A percentile compares a stretch with the other conserved stretches of the same genome.
These are phyloP conservation scores for Tulasnella sp. DNA, from an alignment of 768 basidiomycete species.

Conservation along the genomic window DNA sequence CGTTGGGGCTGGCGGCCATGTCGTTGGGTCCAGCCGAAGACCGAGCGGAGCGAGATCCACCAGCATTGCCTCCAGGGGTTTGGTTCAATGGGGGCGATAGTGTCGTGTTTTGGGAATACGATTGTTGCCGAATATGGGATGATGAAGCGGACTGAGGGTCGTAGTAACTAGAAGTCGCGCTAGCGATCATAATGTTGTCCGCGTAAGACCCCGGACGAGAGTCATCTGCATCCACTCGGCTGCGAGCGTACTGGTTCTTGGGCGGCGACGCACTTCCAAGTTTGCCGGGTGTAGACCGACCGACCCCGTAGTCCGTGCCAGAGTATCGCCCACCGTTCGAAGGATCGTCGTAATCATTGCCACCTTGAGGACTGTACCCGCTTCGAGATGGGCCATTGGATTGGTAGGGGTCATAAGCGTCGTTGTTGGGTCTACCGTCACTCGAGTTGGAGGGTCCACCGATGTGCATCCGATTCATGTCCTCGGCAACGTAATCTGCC, in stretches of 20 bases:
- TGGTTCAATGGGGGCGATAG: conserved; percentile 7
- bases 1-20: neutral
- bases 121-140: neutral
- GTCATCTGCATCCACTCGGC: neutral
- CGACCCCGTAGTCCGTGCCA: conserved; percentile 9
- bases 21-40: conserved; percentile 14
- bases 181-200: neutral
- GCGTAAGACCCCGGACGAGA: conserved; percentile 16
- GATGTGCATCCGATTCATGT: conserved; percentile 19
- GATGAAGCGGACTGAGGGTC: conserved; percentile 16
- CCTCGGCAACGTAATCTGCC: conserved; percentile 9
- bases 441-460: neutral
- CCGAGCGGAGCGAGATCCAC: conserved; percentile 17
- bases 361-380: neutral
- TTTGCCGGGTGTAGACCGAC: conserved; percentile 10
- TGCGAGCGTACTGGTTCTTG: neutral
- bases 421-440: neutral
- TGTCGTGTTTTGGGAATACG: conserved; percentile 21
- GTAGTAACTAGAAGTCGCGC: conserved; percentile 3
- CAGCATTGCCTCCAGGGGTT: neutral
- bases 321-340: conserved; percentile 12
- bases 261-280: conserved; percentile 12
- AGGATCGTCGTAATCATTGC: neutral
- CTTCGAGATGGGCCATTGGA: neutral
- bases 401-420: neutral